Base-by-base conservation (phyloP, 192 early-diverging fungal genomes). In the Blastocladiella britannica region DNA sequence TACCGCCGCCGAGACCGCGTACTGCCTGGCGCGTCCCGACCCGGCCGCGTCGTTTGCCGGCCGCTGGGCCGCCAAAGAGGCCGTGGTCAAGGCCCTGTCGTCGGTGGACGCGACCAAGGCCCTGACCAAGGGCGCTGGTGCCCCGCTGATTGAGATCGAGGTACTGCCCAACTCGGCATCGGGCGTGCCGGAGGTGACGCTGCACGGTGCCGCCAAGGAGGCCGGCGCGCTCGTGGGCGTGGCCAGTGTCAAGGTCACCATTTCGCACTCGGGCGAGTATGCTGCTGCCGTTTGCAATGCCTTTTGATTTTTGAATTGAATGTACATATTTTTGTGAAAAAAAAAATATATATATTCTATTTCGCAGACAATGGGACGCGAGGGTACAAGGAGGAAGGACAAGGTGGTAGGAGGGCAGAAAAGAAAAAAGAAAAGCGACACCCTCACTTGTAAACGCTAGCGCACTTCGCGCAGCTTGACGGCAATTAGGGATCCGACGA, bases 51-150 rank as follows among this genome's bases (percentile, higher is more conserved):
- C 85, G 68, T 90, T 86, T 69, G 83, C 92, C 28, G 92, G 92
- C 54, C 79, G 84, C 27, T 96, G 92, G 92, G 85, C 84, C 6
- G 92, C 92, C 55, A 96, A 96, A 77, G 92, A 96, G 63, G 87
- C 92, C 1, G 87, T 89, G 18, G 75, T 96, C 63, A 96, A 96
- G 78, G 90, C 92, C 15, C 80, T 95, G 25, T 82, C 81, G 43
- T 85, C 81, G 7, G 76, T 73, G 0, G 57, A 70, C 24, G 52
- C 60, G 25, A 67, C 68, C 29, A 74, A 74, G 52, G 86, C 91
- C 20, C 85, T 81, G 79, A 77, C 74, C 28, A 67, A 83, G 55
- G 89, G 89, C 37, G 79, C 81, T 30, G 92, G 70, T 27, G 92
- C 92, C 2, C 87, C 90, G 25, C 62, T 96, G 37, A 78, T 73